Evolutionary conservation across 1,284 basidiomycete genomes (phyloP), one percentile per base, ranked within the genome.

Genomic region (Ustilago bromivora): DNA sequence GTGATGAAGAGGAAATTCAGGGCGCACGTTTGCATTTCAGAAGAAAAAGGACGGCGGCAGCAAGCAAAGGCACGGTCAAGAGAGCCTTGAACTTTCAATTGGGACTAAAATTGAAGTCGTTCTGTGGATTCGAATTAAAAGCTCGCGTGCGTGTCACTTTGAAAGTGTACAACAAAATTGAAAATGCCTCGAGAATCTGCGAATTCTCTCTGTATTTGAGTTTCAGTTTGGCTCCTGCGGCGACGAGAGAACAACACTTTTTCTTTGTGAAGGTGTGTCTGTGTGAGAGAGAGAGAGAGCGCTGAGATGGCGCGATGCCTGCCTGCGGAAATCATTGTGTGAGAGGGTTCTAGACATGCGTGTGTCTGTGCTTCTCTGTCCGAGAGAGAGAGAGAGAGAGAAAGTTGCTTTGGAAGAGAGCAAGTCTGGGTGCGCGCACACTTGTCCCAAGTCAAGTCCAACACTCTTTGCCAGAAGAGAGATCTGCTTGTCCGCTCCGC

Each of bases 161-260:
- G 28, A 32, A 51, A 40, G 15, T 11, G 11, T 11, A 40, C 38
- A 40, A 40, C 38, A 51, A 4, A 11, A 31, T 13, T 4, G 13
- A 28, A 51, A 51, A 31, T 28, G 9, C 49, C 23, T 28, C 31
- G 31, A 32, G 49, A 51, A 51, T 51, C 8, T 51, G 31, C 49
- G 13, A 51, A 51, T 51, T 51, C 43, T 19, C 40, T 7, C n/a
- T 51, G 11, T 11, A 40, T 11, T 11, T 11, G 38, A 40, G 38
- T 17, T 51, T 10, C 49, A 28, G 46, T 35, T 40, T 17, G 54
- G 32, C 47, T 53, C 19, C 6, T 47, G 34, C 34, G 52, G 4
- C 32, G 31, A 49, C n/a, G 49, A 31, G 49, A 60, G 58, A 60
- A 60, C 58, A 60, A 60, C 58, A 60, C 58, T 60, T 60, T 46